Evolutionary conservation across 768 basidiomycete genomes (phyloP), one percentile per base, ranked within the genome.

Genomic region (Tephrocybe rancida): DNA sequence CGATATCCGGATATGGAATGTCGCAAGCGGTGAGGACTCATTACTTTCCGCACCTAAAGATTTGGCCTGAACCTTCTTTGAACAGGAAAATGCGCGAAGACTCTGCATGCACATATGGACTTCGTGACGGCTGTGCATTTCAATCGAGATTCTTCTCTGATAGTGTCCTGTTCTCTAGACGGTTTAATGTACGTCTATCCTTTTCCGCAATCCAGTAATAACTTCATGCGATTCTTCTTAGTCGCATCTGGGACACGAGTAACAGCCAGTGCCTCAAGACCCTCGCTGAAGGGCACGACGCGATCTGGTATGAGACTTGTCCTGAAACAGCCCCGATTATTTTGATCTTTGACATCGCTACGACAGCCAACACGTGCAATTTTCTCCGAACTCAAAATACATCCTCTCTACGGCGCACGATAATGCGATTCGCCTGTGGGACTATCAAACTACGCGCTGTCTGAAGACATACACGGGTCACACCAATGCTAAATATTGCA

Each of bases 241-340:
- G 96, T 63, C 95, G 96, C 25, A 89, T 99, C 68, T 99, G 96
- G 96, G 92, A 94, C 59, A 88, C 91, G 0, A 81, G 84, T 18
- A 87, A 90, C 18, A 95, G 95, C 0, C 95, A 98, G 64, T 99
- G 96, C 70, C 81, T 99, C 25, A 98, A 97, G 71, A 98, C 96
- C 0, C 80, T 99, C 22, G 90, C 92, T 9, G 94, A 97, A 70
- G 92, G 91, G 16, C 86, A 89, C 46, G 85, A 90, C 41, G 90
- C 94, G 1, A 80, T 93, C 58, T 95, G 85, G 89, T 92, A 64
- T 14, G 74, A 67, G 3, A 5, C 18, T 44, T 46, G 16, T 8
- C 9, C 13, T 38, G 11, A 26, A 10, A 13, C 19, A 10, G 10
- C 13, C 5, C 24, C 35, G n/a, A 14, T 24, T 29, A 13, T 16